Conservation (phyloP, 176 grass and related monocot species). For the Paspalum notatum region DNA sequence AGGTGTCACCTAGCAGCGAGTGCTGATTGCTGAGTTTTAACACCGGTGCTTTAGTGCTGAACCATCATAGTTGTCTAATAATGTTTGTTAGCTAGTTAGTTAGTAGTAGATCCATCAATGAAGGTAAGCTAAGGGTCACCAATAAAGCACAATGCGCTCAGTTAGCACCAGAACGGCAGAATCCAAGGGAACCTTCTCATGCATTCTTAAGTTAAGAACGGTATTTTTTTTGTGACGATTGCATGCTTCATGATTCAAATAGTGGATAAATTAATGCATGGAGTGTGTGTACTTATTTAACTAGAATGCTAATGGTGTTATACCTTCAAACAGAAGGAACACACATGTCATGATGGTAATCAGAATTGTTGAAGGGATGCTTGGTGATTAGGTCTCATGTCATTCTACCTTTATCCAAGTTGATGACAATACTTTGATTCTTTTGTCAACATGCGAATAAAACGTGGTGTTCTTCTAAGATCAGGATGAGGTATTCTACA, state of each 20-base stretch:
- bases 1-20: slow-evolving; percentile 35
- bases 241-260: slow-evolving; percentile 27
- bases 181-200: not conserved
- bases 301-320: slow-evolving; percentile 36
- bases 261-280: slow-evolving; percentile 34
- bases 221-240: not conserved
- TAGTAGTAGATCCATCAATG: slow-evolving; percentile 47
- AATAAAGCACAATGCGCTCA: slow-evolving; percentile 44
- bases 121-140: slow-evolving; percentile 35
- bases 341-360: slow-evolving; percentile 50
- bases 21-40: slow-evolving; percentile 47
- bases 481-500: slow-evolving; percentile 43
- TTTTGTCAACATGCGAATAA: slow-evolving; percentile 41
- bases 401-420: slow-evolving; percentile 55
- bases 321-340: slow-evolving; percentile 57
- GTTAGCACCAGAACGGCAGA: slow-evolving; percentile 19
- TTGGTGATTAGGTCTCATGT: slow-evolving; percentile 58
- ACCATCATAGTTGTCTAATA: slow-evolving; percentile 40
- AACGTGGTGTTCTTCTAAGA: slow-evolving; percentile 25
- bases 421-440: slow-evolving; percentile 36
- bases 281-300: slow-evolving; percentile 18
- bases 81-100: slow-evolving; percentile 38
- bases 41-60: slow-evolving; percentile 32
- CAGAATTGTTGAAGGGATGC: slow-evolving; percentile 58
- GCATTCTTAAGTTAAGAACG: not conserved